phyloP scores from a whole-genome alignment of 1,139 yeast species.

The Taphrina pruni region DNA sequence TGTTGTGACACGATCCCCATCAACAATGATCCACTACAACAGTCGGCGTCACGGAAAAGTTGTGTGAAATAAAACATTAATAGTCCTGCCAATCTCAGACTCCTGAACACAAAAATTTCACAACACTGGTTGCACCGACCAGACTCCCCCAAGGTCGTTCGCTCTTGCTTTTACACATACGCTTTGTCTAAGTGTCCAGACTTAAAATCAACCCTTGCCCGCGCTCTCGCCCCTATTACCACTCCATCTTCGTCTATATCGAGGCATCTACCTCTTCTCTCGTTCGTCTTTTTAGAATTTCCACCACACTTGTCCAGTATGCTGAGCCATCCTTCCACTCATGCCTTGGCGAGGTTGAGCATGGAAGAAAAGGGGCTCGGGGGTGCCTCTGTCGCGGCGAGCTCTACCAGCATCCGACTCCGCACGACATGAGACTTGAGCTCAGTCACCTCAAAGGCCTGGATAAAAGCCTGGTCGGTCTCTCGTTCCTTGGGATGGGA shows the following conservation, averaged over 20 bases:
- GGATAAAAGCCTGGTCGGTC: conserved; percentile 92
- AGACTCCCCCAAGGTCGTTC: no score
- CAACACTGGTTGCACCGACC: no score
- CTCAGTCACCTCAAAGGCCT: conserved; percentile 49
- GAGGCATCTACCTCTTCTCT: background rate
- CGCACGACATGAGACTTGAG: conserved; percentile 13
- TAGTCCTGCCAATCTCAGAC: no score
- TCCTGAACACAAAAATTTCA: no score
- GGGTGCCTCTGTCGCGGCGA: conserved; percentile 5
- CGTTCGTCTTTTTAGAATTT: background rate
- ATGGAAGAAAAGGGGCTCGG: conserved; percentile 28
- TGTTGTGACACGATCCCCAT: no score
- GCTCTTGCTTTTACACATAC: background rate
- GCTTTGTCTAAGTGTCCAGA: background rate
- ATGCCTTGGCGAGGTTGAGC: conserved; percentile 31
- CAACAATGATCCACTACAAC: no score
- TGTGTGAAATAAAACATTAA: no score
- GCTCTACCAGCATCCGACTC: conserved; percentile 7
- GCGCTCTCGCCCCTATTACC: background rate
- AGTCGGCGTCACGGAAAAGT: no score
- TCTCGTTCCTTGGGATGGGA: conserved; percentile 96
- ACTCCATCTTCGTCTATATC: background rate
- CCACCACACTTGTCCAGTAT: background rate
- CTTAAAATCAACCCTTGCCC: background rate
- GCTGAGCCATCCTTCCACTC: background rate